These are phyloP conservation scores for Xerocomus brunneocitrinus DNA, from an alignment of 768 basidiomycete species.

Conservation along the genomic window DNA sequence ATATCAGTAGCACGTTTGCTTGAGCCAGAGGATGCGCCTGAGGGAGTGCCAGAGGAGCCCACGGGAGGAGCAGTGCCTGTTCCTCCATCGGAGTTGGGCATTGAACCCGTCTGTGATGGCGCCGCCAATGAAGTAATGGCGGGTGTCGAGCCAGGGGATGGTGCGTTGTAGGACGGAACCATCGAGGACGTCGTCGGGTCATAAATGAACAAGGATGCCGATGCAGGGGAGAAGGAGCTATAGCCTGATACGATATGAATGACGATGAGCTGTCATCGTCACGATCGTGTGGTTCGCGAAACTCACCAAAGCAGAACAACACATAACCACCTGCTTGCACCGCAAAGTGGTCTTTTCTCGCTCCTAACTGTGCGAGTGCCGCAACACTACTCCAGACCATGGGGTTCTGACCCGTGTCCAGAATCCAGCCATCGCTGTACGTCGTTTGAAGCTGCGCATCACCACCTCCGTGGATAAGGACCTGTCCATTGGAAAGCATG, in stretches of 20 bases:
- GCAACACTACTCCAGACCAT: constrained; percentile 56
- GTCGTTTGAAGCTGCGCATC: constrained; percentile 51
- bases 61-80: constrained; percentile 7
- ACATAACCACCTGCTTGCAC: constrained; percentile 55
- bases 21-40: constrained; percentile 14
- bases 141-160: constrained; percentile 27
- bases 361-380: constrained; percentile 53
- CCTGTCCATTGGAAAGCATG: constrained; percentile 44
- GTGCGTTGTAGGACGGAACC: constrained; percentile 40
- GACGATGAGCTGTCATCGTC: constrained; percentile 23
- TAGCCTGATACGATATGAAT: constrained; percentile 20
- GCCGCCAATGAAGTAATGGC: constrained; percentile 32
- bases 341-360: constrained; percentile 72
- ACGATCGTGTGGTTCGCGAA: background rate
- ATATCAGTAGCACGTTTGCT: constrained; percentile 40
- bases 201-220: constrained; percentile 54
- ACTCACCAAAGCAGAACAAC: constrained; percentile 75
- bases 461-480: constrained; percentile 78
- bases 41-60: constrained; percentile 9
- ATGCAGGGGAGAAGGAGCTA: constrained; percentile 36
- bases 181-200: constrained; percentile 34
- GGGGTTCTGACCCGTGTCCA: constrained; percentile 51
- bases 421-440: constrained; percentile 67
- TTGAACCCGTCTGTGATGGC: constrained; percentile 30
- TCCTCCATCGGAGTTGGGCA: constrained; percentile 6